A percentile compares a stretch with the other conserved stretches of the same genome.
These are phyloP conservation scores for Caryopteris hybrid DNA, from an alignment of 305 asterid genomes.

Conservation along the genomic window DNA sequence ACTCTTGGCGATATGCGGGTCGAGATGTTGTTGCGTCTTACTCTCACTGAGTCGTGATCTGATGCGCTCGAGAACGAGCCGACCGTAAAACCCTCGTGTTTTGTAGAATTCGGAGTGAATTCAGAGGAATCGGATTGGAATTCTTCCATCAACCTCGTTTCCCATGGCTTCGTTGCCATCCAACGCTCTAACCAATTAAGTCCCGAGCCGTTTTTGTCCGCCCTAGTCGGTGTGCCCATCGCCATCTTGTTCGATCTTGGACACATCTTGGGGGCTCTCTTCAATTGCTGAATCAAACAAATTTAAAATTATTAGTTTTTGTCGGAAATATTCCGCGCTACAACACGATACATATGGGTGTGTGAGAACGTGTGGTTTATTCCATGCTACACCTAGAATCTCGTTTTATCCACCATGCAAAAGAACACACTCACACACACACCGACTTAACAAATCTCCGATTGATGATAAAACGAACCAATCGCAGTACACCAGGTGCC, in stretches of 20 bases:
- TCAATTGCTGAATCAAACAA: slow-evolving; percentile 29
- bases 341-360: too few species aligned
- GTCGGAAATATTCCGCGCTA: background rate
- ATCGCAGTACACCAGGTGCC: too few species aligned
- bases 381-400: too few species aligned
- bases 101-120: slow-evolving; percentile 31
- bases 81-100: slow-evolving; percentile 30
- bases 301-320: background rate
- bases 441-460: too few species aligned
- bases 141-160: slow-evolving; percentile 53
- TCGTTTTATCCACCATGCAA: too few species aligned
- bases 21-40: slow-evolving; percentile 40
- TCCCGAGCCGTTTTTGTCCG: slow-evolving; percentile 22
- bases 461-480: too few species aligned
- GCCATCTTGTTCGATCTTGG: slow-evolving; percentile 22
- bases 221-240: slow-evolving; percentile 21
- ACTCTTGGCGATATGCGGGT: slow-evolving; percentile 45
- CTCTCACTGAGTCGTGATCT: slow-evolving; percentile 32
- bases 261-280: slow-evolving; percentile 25
- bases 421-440: too few species aligned
- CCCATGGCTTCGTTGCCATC: slow-evolving; percentile 87
- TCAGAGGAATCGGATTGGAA: slow-evolving; percentile 33
- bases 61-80: slow-evolving; percentile 40
- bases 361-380: too few species aligned
- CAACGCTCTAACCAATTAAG: slow-evolving; percentile 56